phyloP scores from a whole-genome alignment of 441 rosid species.

The Iberis amara region DNA sequence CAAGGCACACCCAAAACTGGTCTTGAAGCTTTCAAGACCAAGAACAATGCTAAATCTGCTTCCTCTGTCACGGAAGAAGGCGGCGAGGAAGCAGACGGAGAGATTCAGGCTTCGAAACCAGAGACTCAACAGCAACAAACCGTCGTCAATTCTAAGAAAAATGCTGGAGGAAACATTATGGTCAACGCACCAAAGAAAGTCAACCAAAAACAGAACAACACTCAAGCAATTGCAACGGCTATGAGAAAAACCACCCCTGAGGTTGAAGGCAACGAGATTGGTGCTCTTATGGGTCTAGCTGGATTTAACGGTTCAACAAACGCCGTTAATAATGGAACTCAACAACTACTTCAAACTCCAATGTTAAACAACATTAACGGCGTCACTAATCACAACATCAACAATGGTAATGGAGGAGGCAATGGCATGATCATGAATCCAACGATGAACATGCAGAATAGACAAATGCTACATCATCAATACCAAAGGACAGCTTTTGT shows the following conservation, averaged over 20 bases:
- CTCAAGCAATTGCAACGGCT: too few relatives aligned
- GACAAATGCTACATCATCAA: slow-evolving; percentile 41
- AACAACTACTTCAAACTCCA: slow-evolving; percentile 38
- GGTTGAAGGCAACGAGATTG: slow-evolving; percentile 38
- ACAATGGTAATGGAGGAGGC: slow-evolving; percentile 26
- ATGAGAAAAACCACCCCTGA: slow-evolving; percentile 26
- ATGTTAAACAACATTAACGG: slow-evolving; percentile 46
- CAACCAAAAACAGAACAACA: slow-evolving; percentile 44
- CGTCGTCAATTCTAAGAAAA: slow-evolving; percentile 43
- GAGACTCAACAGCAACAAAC: slow-evolving; percentile 36
- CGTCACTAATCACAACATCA: slow-evolving; percentile 31
- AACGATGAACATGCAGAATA: slow-evolving; percentile 37
- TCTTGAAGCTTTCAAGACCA: slow-evolving; percentile 43
- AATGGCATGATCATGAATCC: slow-evolving; percentile 36
- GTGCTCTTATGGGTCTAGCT: slow-evolving; percentile 48
- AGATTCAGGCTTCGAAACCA: slow-evolving; percentile 33
- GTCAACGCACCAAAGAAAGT: slow-evolving; percentile 49
- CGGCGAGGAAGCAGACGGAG: slow-evolving; percentile 39
- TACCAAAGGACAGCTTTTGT: slow-evolving; percentile 56
- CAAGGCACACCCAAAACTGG: slow-evolving; percentile 37
- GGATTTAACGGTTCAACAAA: slow-evolving; percentile 31
- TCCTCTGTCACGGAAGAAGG: slow-evolving; percentile 32
- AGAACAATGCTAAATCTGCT: slow-evolving; percentile 33
- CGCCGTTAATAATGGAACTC: slow-evolving; percentile 27
- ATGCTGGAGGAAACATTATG: slow-evolving; percentile 33